A percentile compares a stretch with the other conserved stretches of the same genome.
Evolutionary conservation across 306 rosid genomes (phyloP).

Genomic region (cucumber (Cucumis sativus)): DNA sequence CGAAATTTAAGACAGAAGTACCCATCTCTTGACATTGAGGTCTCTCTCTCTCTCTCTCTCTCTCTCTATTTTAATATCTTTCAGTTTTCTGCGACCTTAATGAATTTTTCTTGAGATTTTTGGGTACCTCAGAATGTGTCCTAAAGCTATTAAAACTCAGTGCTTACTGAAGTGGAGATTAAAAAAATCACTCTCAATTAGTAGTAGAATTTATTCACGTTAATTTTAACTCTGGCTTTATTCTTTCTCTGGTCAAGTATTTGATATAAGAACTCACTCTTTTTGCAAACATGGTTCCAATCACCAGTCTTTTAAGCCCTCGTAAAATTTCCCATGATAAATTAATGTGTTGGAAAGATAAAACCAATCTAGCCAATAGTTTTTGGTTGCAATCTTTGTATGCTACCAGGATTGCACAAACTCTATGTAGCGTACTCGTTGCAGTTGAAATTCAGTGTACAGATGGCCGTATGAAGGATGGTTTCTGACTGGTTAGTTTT

Average conservation of each 20-base stretch:
- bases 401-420: neutral
- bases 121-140: neutral
- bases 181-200: neutral
- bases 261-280: neutral
- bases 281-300: neutral
- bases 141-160: neutral
- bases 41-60: conserved; percentile 12
- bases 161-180: neutral
- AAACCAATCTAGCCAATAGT: neutral
- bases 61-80: neutral
- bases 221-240: neutral
- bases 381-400: neutral
- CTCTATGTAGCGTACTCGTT: neutral
- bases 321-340: neutral
- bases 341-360: neutral
- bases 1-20: conserved; percentile 72
- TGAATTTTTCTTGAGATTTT: neutral
- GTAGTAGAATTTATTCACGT: neutral
- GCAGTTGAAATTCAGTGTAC: neutral
- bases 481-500: neutral
- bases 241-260: neutral
- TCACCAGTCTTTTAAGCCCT: neutral
- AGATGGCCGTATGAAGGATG: neutral
- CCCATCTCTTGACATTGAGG: conserved; percentile 91
- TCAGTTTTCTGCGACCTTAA: neutral